Base-by-base conservation (phyloP, 306 rosid genomes). In the Sindora glabra region DNA sequence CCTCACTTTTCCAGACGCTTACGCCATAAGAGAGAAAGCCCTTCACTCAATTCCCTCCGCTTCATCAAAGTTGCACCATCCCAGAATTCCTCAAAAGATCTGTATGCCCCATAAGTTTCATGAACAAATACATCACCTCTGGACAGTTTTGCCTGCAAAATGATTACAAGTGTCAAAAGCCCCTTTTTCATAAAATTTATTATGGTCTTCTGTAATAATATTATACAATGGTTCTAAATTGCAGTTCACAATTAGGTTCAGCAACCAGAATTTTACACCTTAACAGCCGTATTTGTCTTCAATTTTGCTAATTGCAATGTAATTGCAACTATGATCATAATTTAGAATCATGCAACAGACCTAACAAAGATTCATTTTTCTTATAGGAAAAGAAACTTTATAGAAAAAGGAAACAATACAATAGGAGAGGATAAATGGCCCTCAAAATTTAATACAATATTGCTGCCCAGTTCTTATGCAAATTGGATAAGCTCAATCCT, bases 111-210 rank as follows among this genome's bases (percentile, higher is more conserved):
- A 32, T 8, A 80, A 55, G 86, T 82, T 45, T 80, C 83, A 60
- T 84, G 86, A n/a, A 58, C 75, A 32, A 79, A 81, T n/a, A 61
- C 0, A 10, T 56, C n/a, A 2, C 86, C 94, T 39, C 60, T 65
- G 11, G 82, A 5, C 25, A 84, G 76, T 32, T 94, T 76, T 41
- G 74, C 90, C 97, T 89, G 87, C 83, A 77, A 26, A 61, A 39
- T 2, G 9, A 49, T 36, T 32, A 38, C 37, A 37, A 23, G 30
- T 12, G 26, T 66, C 64, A 76, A 36, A 66, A 66, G n/a, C 52
- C 5, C 41, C 34, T 34, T 44, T 39, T 64, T 45, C 36, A 34
- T 18, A 4, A 38, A 73, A 59, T 2, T 26, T 24, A 59, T 40
- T 32, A 60, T 2, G 25, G 44, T 37, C 48, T 51, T 44, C n/a